These are phyloP conservation scores for Monilinia polystroma DNA, from an alignment of 2,329 filamentous ascomycete genomes.

Conservation along the genomic window DNA sequence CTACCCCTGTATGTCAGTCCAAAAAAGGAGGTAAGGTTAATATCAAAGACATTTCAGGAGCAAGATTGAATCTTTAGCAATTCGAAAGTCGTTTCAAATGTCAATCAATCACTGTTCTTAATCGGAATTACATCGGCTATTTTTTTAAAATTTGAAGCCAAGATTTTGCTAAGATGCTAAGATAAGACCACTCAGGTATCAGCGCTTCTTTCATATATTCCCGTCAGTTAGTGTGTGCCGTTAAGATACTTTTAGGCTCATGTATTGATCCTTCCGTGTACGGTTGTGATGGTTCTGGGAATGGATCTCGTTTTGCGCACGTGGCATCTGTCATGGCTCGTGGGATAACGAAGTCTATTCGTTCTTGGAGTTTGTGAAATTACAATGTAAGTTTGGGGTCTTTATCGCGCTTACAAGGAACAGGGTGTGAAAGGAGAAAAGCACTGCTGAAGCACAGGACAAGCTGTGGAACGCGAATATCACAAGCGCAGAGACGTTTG, in stretches of 20 bases:
- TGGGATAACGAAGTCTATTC: not conserved
- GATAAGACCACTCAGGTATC: conserved; percentile 10
- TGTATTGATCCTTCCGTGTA: conserved; percentile 14
- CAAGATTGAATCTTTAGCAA: not conserved
- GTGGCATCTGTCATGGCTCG: conserved; percentile 11
- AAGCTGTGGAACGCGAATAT: not conserved
- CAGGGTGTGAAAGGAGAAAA: not conserved
- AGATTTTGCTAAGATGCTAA: not conserved
- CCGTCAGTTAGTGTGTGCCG: not conserved
- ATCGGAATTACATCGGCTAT: conserved; percentile 5
- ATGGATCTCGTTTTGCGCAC: conserved; percentile 5
- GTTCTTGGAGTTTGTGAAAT: not conserved
- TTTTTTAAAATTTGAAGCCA: not conserved
- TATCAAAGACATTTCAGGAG: not conserved
- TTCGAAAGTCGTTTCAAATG: not conserved
- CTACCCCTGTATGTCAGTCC: not conserved
- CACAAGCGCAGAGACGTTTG: conserved; percentile 10
- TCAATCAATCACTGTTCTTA: not conserved
- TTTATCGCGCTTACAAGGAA: conserved; percentile 9
- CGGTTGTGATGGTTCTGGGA: not conserved
- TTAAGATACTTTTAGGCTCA: not conserved
- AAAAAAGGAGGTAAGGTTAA: not conserved
- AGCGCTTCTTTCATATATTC: conserved; percentile 11
- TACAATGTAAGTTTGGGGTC: not conserved
- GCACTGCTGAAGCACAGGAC: conserved; percentile 6